Evolutionary conservation across 805 yeast genomes (phyloP).

Genomic region (Millerozyma miso): DNA sequence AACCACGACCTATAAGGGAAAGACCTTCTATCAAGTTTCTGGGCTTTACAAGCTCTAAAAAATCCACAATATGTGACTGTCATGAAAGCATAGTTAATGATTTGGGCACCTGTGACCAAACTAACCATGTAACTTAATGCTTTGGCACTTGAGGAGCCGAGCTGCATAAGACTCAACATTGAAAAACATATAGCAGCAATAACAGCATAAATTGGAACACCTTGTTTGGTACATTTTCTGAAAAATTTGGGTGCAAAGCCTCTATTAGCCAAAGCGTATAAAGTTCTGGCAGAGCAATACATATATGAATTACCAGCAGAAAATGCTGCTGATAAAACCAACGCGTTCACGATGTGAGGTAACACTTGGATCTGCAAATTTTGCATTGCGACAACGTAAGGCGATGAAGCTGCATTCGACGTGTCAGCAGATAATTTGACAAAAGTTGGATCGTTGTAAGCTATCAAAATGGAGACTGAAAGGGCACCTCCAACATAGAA

Average conservation of each 20-base stretch:
- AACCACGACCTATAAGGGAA: slow-evolving; percentile 42
- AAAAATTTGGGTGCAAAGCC: slow-evolving; percentile 74
- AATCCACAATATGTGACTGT: slow-evolving; percentile 39
- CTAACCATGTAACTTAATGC: slow-evolving; percentile 45
- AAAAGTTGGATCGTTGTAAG: slow-evolving; percentile 29
- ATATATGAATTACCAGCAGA: slow-evolving; percentile 83
- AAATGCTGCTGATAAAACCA: slow-evolving; percentile 69
- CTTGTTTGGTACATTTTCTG: slow-evolving; percentile 52
- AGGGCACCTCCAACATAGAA: slow-evolving; percentile 43
- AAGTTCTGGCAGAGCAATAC: slow-evolving; percentile 63
- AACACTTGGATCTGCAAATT: slow-evolving; percentile 58
- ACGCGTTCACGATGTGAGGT: slow-evolving; percentile 76
- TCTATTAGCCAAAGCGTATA: slow-evolving; percentile 65
- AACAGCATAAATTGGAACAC: slow-evolving; percentile 66
- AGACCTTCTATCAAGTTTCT: slow-evolving; percentile 32
- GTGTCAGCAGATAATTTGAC: slow-evolving; percentile 15
- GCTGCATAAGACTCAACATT: slow-evolving; percentile 19
- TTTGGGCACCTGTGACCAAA: slow-evolving; percentile 44
- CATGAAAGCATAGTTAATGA: slow-evolving; percentile 46
- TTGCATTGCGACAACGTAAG: slow-evolving; percentile 45
- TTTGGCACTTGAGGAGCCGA: slow-evolving; percentile 22
- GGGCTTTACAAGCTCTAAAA: slow-evolving; percentile 37
- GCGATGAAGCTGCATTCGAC: slow-evolving; percentile 27
- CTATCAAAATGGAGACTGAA: slow-evolving; percentile 35
- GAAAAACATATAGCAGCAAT: slow-evolving; percentile 34